A percentile compares a stretch with the other conserved stretches of the same genome.
Conservation (phyloP, 1,139 yeast species). For the Candida sp. region DNA sequence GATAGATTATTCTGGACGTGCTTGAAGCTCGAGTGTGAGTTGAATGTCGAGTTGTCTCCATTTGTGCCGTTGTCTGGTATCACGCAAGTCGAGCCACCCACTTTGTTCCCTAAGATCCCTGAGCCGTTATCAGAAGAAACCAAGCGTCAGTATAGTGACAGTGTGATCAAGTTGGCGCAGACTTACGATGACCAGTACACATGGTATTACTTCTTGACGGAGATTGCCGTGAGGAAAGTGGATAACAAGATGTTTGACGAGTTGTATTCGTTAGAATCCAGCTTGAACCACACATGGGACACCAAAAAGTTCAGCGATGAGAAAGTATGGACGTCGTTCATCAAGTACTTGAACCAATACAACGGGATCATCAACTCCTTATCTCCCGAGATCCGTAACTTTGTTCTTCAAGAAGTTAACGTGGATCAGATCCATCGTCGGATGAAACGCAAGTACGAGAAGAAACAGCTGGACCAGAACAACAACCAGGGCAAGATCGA, state of each 20-base stretch:
- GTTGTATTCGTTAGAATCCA: constrained; percentile 26
- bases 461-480: constrained; percentile 16
- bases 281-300: constrained; percentile 28
- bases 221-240: constrained; percentile 50
- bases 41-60: constrained; percentile 49
- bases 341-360: constrained; percentile 42
- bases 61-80: constrained; percentile 47
- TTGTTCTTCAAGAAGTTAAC: constrained; percentile 38
- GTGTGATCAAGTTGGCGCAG: constrained; percentile 30
- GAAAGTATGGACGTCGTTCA: constrained; percentile 33
- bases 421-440: constrained; percentile 36
- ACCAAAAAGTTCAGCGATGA: constrained; percentile 24
- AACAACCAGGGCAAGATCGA: constrained; percentile 14
- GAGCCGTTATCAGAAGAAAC: constrained; percentile 24
- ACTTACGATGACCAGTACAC: constrained; percentile 42
- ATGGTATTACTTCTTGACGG: constrained; percentile 54
- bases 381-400: constrained; percentile 36
- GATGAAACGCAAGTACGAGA: constrained; percentile 28
- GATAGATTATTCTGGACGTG: constrained; percentile 48
- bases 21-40: constrained; percentile 49
- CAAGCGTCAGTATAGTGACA: constrained; percentile 26
- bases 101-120: constrained; percentile 46
- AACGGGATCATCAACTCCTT: constrained; percentile 45
- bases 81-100: constrained; percentile 42
- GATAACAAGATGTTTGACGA: constrained; percentile 50